Conservation (phyloP, 768 basidiomycete genomes). For the Phaffia australis region DNA sequence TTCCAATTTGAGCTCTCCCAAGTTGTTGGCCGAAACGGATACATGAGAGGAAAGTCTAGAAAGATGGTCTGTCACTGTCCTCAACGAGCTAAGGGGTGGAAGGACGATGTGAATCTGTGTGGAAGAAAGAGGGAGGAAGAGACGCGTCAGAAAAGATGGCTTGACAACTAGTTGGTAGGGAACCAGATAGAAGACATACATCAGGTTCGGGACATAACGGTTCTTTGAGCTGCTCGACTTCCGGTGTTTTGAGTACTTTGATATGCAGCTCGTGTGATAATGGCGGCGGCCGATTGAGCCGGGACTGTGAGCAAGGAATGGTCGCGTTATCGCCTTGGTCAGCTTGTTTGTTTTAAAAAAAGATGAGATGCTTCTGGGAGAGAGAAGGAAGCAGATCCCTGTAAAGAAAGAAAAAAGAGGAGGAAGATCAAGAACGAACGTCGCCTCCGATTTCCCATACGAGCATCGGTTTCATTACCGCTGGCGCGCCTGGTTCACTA, state of each 20-base stretch:
- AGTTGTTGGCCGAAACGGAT: slow-evolving; percentile 56
- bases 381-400: too few relatives aligned
- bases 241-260: slow-evolving; percentile 63
- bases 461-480: slow-evolving; percentile 14
- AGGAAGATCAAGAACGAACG: slow-evolving; percentile 2
- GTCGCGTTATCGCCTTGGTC: too few relatives aligned
- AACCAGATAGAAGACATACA: slow-evolving; percentile 39
- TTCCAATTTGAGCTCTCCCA: slow-evolving; percentile 48
- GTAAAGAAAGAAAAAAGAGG: too few relatives aligned
- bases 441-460: slow-evolving; percentile 26
- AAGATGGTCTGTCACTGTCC: slow-evolving; percentile 68
- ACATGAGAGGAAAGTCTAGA: slow-evolving; percentile 59
- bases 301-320: neutral
- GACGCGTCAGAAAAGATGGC: neutral
- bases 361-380: neutral
- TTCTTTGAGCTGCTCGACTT: slow-evolving; percentile 61
- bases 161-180: neutral
- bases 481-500: neutral
- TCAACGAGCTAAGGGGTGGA: slow-evolving; percentile 60
- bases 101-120: slow-evolving; percentile 62
- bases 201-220: slow-evolving; percentile 79
- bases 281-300: slow-evolving; percentile 26
- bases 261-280: slow-evolving; percentile 73
- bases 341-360: neutral
- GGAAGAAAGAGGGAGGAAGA: neutral